Base-by-base conservation (phyloP, 2,329 filamentous ascomycete species). In the Huntiella bhutanensis region DNA sequence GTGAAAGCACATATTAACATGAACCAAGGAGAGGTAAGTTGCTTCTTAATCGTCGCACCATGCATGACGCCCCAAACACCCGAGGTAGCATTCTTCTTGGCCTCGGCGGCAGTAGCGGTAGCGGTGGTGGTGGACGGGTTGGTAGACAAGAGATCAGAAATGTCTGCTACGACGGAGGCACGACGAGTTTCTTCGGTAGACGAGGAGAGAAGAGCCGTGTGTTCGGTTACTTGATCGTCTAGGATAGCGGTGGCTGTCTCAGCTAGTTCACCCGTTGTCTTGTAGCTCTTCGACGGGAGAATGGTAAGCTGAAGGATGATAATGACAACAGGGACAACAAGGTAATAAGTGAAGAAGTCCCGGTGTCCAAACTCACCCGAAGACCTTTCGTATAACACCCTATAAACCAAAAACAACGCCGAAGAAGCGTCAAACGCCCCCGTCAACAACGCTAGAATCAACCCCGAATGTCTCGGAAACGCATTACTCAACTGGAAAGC, bases 51-150 rank as follows among this genome's bases (percentile, higher is more conserved):
- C 0, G 80, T 73, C 53, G 69, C 67, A 43, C 77, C 76, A 57
- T 94, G 87, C 62, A 94, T 73, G 16, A 80, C 80, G 19, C 87
- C 87, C 82, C 84, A 94, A 33, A 94, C 82, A 4, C 84, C 85
- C 13, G 77, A 82, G 7, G 69, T 71, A 43, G 73, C 68, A 51
- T 82, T 80, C 56, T 79, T 80, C 54, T 70, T 68, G 57, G 82
- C 79, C 60, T 88, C 81, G 43, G 70, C 67, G 51, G 72, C 65
- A 4, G 71, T 70, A 43, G 70, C 67, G 51, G 72, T 65, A 4
- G 71, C 70, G 51, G 85, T 80, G 52, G 75, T 66, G 46, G 76
- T 70, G 17, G 72, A 77, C 33, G 70, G 64, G 38, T 61, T 59
- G 4, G 74, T 72, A 15, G 83, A 82, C 0, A 94, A 66, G 1